Evolutionary conservation across 768 basidiomycete genomes (phyloP), one percentile per base, ranked within the genome.

Genomic region (Kwoniella bestiolae): DNA sequence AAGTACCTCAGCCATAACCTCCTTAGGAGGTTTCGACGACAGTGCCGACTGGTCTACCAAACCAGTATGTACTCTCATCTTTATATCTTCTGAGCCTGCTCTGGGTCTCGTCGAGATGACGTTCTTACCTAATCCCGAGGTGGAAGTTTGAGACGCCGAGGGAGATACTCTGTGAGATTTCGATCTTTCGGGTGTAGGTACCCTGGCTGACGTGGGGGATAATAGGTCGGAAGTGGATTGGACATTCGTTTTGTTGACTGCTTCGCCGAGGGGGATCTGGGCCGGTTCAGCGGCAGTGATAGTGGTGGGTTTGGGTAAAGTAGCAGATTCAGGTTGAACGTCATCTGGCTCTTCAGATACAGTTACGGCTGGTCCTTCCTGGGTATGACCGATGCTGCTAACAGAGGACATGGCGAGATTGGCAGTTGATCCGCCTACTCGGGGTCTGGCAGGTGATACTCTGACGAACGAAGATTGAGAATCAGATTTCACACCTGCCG

Each of bases 41-140:
- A 97, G 86, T 57, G 88, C 94, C 28, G 88, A 87, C 79, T 90
- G 90, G 79, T 97, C 96, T 31, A 98, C 90, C 2, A 94, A 89
- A 67, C 94, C 95, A 71, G 91, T 90, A 77, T 98, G 95, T 45
- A 91, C 86, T 11, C 93, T 87, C 44, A 97, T 73, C 52, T 76
- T 77, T 55, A 58, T 56, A 29, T 83, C 85, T 41, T 85, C 85
- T 28, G 46, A 21, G 14, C 21, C 38, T 21, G 62, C 26, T 26
- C 63, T 26, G 18, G 49, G 47, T 4, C 66, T 55, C n/a, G 66
- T 51, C 12, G 58, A 7, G 3, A 38, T 46, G 9, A 57, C 62
- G 2, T 57, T 41, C 11, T 72, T 57, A 26, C 63, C 65, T 25
- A 65, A 41, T 25, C n/a, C n/a, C n/a, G n/a, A n/a, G n/a, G 63